A percentile compares a stretch with the other conserved stretches of the same genome.
Conservation (phyloP, 2,329 filamentous ascomycete genomes). For the Cercospora sp. region DNA sequence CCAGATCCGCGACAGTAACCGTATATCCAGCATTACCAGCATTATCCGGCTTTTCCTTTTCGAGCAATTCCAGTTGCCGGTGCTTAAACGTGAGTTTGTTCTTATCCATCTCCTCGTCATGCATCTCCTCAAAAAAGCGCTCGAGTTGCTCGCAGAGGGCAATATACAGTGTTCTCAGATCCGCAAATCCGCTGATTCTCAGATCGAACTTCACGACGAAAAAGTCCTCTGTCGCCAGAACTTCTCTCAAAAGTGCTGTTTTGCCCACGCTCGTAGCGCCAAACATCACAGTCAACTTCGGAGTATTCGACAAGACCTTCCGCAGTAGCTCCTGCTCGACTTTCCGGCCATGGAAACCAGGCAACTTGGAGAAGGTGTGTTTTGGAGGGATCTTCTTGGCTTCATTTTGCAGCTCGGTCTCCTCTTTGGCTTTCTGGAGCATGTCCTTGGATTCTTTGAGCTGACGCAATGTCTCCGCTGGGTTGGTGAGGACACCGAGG, state of each 20-base stretch:
- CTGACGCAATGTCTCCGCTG: slow-evolving; percentile 21
- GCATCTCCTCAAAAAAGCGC: slow-evolving; percentile 24
- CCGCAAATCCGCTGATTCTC: slow-evolving; percentile 24
- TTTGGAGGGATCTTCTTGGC: slow-evolving; percentile 23
- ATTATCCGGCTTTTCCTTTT: slow-evolving; percentile 23
- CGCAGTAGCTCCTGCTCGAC: slow-evolving; percentile 21
- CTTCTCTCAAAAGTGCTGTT: slow-evolving; percentile 24
- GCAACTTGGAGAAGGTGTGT: slow-evolving; percentile 23
- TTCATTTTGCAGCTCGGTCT: slow-evolving; percentile 22
- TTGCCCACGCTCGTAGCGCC: slow-evolving; percentile 27
- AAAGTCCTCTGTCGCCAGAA: slow-evolving; percentile 25
- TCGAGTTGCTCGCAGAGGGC: slow-evolving; percentile 24
- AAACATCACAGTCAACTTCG: slow-evolving; percentile 25
- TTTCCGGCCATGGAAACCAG: slow-evolving; percentile 24
- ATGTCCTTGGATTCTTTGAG: slow-evolving; percentile 26
- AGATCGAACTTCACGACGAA: slow-evolving; percentile 27
- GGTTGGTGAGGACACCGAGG: slow-evolving; percentile 21
- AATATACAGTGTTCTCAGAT: slow-evolving; percentile 23
- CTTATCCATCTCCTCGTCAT: slow-evolving; percentile 26
- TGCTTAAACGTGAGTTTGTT: slow-evolving; percentile 24
- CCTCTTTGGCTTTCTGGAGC: slow-evolving; percentile 23
- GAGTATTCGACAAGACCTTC: slow-evolving; percentile 21
- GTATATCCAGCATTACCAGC: slow-evolving; percentile 19
- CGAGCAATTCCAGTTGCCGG: slow-evolving; percentile 18
- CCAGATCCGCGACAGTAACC: slow-evolving; percentile 23